Evolutionary conservation across 2,329 filamentous ascomycete genomes (phyloP).

Genomic region (Magnaporthales sp.): DNA sequence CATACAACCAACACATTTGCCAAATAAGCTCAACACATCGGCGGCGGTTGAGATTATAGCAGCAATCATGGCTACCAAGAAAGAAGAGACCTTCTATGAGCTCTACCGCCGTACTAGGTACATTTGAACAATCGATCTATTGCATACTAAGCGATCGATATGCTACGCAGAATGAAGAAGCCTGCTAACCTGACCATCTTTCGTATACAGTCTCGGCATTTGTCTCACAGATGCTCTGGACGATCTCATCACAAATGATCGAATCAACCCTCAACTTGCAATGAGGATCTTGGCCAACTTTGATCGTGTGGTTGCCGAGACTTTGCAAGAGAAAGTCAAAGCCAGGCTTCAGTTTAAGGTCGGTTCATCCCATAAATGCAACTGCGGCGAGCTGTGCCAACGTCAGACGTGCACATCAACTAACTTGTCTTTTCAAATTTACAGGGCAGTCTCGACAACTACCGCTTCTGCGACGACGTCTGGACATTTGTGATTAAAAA

Average conservation of each 20-base stretch:
- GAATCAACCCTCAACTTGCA: conserved; percentile 94
- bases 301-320: conserved; percentile 85
- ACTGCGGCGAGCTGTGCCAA: too few species aligned
- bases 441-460: conserved; percentile 93
- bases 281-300: conserved; percentile 98
- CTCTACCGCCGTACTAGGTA: conserved; percentile 98
- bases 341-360: conserved; percentile 93
- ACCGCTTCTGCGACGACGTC: conserved; percentile 98
- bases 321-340: conserved; percentile 87
- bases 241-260: conserved; percentile 86
- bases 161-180: conserved; percentile 17
- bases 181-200: conserved; percentile 10
- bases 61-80: conserved; percentile 20
- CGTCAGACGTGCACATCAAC: neutral
- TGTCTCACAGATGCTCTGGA: conserved; percentile 95
- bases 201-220: conserved; percentile 65
- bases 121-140: conserved; percentile 13
- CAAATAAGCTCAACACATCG: neutral
- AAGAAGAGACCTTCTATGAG: conserved; percentile 64
- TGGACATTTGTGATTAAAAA: conserved; percentile 99
- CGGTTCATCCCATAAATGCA: conserved; percentile 16
- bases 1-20: neutral
- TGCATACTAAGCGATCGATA: conserved; percentile 8
- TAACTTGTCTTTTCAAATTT: neutral
- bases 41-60: neutral